Evolutionary conservation across 805 yeast species (phyloP).

Genomic region (Middelhovenomyces tepae): DNA sequence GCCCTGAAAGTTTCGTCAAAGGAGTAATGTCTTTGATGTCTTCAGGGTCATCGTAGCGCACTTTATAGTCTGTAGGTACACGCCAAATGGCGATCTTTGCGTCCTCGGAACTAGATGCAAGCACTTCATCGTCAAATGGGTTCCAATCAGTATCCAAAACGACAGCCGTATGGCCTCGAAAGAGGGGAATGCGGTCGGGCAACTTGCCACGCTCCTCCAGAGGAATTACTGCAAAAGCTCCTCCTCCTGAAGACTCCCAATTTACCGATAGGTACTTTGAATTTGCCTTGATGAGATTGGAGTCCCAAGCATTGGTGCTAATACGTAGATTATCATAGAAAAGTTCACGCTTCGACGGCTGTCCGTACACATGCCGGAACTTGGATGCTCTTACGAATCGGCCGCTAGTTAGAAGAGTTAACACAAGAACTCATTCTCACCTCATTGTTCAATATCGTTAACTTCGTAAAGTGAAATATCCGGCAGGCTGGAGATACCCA

Average conservation of each 20-base stretch:
- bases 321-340: slow-evolving; percentile 54
- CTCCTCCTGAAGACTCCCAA: slow-evolving; percentile 96
- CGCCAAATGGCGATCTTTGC: slow-evolving; percentile 80
- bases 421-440: no score
- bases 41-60: slow-evolving; percentile 29
- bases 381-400: slow-evolving; percentile 94
- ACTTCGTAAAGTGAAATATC: no score
- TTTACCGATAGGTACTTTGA: slow-evolving; percentile 79
- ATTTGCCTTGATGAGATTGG: slow-evolving; percentile 78
- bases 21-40: slow-evolving; percentile 69
- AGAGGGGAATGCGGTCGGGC: slow-evolving; percentile 87
- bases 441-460: no score
- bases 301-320: slow-evolving; percentile 96
- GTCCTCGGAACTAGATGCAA: slow-evolving; percentile 78
- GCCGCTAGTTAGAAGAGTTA: no score
- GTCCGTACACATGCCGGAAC: slow-evolving; percentile 94
- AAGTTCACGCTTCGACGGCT: slow-evolving; percentile 62
- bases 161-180: slow-evolving; percentile 92
- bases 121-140: slow-evolving; percentile 70
- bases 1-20: slow-evolving; percentile 65
- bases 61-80: slow-evolving; percentile 73
- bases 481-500: no score
- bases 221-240: slow-evolving; percentile 94
- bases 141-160: slow-evolving; percentile 94
- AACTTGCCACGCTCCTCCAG: slow-evolving; percentile 78